Base-by-base conservation (phyloP, 441 rosid genomes). In the Geranium incanum region DNA sequence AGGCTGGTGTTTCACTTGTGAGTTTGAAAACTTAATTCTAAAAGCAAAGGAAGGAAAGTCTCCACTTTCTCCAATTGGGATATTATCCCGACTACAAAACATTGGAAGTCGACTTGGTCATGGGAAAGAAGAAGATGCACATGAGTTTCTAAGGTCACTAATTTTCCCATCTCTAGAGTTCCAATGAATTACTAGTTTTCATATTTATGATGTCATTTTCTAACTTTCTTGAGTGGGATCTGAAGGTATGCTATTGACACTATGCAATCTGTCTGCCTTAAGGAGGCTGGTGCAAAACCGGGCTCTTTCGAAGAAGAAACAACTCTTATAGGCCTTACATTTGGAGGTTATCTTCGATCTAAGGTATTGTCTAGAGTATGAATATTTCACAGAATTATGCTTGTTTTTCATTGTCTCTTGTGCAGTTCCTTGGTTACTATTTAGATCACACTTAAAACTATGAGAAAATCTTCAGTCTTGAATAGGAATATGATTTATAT, bases 101-200 rank as follows among this genome's bases (percentile, higher is more conserved):
- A 83, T 84, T 62, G 95, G 92, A 84, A 86, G 88, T 72, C 85
- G 78, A 77, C 92, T 92, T 80, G 91, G 89, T 50, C 83, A 84
- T 73, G 99, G 99, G 62, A 89, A 85, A 75, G 90, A 95, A 79
- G 99, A 95, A 83, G 99, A 95, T 78, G 99, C 99, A 43, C 99
- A 95, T 86, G 99, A 95, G 81, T 95, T 92, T 72, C 83, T 95
- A 63, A 89, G 98, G 99, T 92, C 74, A 73, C 63, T 43, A 52
- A 48, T 69, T 70, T 81, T 48, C 68, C 36, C 45, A 68, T 69
- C 23, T 67, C 9, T 59, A 3, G 64, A 43, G 28, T 57, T 18
- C 18, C 63, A 15, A 9, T 57, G 28, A 57, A 19, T 57, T 16
- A 57, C 16, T 57, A 57, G 63, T 18, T 57, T 57, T 57, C 21